Percentiles rank a stretch among this genome's conserved stretches.
phyloP scores from a whole-genome alignment of 2,329 filamentous ascomycete species.

The Calonectria pteridis region DNA sequence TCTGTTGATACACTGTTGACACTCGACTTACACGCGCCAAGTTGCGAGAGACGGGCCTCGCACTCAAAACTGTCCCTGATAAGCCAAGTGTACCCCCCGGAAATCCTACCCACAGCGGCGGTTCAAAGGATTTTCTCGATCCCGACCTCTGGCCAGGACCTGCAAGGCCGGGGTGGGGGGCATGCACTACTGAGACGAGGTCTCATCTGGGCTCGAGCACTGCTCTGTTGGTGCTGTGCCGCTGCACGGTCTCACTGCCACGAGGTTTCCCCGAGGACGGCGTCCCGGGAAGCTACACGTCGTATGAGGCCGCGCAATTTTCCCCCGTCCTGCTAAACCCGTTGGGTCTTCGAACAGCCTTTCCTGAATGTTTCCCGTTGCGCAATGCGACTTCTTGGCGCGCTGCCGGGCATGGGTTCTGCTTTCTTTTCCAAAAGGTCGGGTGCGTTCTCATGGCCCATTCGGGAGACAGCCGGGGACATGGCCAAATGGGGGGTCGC shows the following conservation, averaged over 20 bases:
- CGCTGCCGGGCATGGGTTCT: neutral
- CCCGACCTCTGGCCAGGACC: too few species aligned
- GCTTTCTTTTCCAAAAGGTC: constrained; percentile 26
- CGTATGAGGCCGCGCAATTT: constrained; percentile 40
- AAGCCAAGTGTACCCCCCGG: neutral
- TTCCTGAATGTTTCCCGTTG: constrained; percentile 23
- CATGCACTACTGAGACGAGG: neutral
- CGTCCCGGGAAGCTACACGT: neutral
- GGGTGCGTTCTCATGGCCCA: constrained; percentile 19
- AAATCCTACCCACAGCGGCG: constrained; percentile 26
- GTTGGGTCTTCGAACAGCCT: neutral
- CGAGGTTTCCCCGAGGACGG: neutral
- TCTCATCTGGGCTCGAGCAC: constrained; percentile 10
- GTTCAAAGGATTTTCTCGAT: constrained; percentile 25
- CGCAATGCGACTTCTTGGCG: constrained; percentile 7
- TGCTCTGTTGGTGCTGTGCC: neutral
- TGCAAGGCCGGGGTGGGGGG: constrained; percentile 21
- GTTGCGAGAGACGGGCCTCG: neutral
- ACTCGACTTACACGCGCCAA: neutral
- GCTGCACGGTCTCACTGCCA: constrained; percentile 23
- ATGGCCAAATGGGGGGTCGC: neutral
- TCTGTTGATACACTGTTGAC: neutral
- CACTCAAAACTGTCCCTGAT: neutral
- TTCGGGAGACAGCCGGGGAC: constrained; percentile 24
- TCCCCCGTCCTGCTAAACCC: constrained; percentile 14